Evolutionary conservation across 306 rosid genomes (phyloP), one percentile per base, ranked within the genome.

Genomic region (Quercus variabilis): DNA sequence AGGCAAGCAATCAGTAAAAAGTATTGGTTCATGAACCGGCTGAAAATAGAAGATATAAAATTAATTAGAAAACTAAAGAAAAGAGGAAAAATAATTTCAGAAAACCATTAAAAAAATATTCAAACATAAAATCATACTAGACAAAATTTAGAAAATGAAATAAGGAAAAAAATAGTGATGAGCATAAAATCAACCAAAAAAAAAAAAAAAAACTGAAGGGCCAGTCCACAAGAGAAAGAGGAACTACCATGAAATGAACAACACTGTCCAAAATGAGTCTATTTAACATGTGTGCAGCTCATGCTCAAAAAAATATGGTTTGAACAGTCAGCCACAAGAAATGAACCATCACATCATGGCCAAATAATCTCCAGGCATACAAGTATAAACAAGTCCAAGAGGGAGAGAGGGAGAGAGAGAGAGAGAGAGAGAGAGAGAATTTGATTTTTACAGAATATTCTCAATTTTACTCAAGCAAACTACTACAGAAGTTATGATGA

Each of bases 11-110:
- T 95, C 83, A 95, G 83, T 90, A 95, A 86, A 90, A 95, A 95
- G 89, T 95, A 95, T 88, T 93, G 99, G 86, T 95, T 95, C 99
- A 95, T 95, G 89, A 95, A 95, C 79, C 99, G 98, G 92, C 99
- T 95, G 96, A 76, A 87, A 88, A 75, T 69, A 65, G 73, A 74
- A 55, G 8, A 75, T 63, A 20, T 74, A 57, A 82, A 76, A 75
- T 74, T 71, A 68, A 65, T 88, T 51, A 86, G 84, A 73, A 35
- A 43, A 63, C n/a, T 41, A 1, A n/a, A 33, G 30, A 23, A 63
- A 31, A 46, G 60, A 57, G 70, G 31, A 74, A 11, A 23, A 55
- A 4, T 63, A 49, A 65, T 33, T 67, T 30, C 49, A 67, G 4
- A 28, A 78, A 69, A 38, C 35, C 26, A 2, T 38, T 7, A 51